Percentiles rank a stretch among this genome's conserved stretches.
These are phyloP conservation scores for Neonectria faginata DNA, from an alignment of 2,329 filamentous ascomycete species.

Conservation along the genomic window DNA sequence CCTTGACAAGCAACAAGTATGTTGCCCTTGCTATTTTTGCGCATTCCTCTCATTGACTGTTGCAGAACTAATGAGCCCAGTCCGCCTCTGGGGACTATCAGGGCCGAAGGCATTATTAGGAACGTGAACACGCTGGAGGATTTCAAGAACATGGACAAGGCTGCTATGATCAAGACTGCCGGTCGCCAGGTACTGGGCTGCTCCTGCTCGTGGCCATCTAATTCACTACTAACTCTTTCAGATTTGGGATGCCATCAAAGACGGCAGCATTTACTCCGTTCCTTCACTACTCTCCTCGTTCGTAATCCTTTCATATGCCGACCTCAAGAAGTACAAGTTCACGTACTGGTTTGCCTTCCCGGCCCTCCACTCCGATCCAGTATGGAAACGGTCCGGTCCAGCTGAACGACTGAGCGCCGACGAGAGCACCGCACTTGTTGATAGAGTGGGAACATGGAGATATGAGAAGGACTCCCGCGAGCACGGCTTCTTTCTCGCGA, in stretches of 20 bases:
- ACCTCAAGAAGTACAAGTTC: slow-evolving; percentile 97
- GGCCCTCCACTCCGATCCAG: slow-evolving; percentile 87
- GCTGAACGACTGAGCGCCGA: slow-evolving; percentile 68
- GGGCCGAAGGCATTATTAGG: slow-evolving; percentile 92
- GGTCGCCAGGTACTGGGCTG: slow-evolving; percentile 75
- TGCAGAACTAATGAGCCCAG: slow-evolving; percentile 58
- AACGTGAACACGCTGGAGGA: slow-evolving; percentile 97
- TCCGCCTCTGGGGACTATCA: slow-evolving; percentile 76
- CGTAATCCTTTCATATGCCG: slow-evolving; percentile 89
- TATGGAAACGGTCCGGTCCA: slow-evolving; percentile 75
- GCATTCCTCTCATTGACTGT: slow-evolving; percentile 36
- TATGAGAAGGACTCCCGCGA: slow-evolving; percentile 85
- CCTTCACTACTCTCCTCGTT: slow-evolving; percentile 93
- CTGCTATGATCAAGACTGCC: slow-evolving; percentile 79
- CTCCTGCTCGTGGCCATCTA: not conserved
- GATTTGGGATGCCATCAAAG: slow-evolving; percentile 98
- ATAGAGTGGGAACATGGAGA: slow-evolving; percentile 87
- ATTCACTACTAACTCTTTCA: slow-evolving; percentile 52
- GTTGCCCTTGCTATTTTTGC: slow-evolving; percentile 51
- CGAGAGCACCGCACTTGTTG: slow-evolving; percentile 84
- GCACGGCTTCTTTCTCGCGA: slow-evolving; percentile 95
- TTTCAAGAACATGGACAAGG: slow-evolving; percentile 86
- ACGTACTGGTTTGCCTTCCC: slow-evolving; percentile 99
- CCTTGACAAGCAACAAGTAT: slow-evolving; percentile 85
- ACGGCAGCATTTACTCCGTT: slow-evolving; percentile 95